A percentile compares a stretch with the other conserved stretches of the same genome.
These are phyloP conservation scores for Schoenoplectus tabernaemontani DNA, from an alignment of 202 grass and related monocot genomes.

Conservation along the genomic window DNA sequence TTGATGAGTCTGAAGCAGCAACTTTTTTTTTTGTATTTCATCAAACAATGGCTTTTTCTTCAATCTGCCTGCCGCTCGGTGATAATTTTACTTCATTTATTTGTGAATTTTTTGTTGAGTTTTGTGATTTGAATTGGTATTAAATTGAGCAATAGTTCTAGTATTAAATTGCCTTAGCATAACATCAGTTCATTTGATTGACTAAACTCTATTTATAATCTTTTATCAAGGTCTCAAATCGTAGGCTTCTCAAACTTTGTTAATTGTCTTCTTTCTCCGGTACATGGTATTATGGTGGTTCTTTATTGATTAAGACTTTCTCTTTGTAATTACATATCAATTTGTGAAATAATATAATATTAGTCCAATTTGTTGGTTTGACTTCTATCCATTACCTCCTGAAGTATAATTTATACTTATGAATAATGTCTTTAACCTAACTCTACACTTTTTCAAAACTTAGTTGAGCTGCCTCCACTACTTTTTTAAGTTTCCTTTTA, in stretches of 20 bases:
- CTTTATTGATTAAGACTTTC: not conserved
- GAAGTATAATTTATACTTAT: not conserved
- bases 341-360: not conserved
- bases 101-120: not conserved
- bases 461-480: constrained; percentile 21
- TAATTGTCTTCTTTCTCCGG: not conserved
- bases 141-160: not conserved
- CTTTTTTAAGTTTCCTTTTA: not conserved
- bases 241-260: not conserved
- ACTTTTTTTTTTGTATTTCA: not conserved
- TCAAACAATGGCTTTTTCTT: not conserved
- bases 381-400: not conserved
- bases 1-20: too few species aligned
- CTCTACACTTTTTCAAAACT: constrained; percentile 8
- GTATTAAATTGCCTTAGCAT: not conserved
- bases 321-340: not conserved
- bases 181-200: not conserved
- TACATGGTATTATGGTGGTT: not conserved
- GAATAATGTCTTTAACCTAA: constrained; percentile 14
- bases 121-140: not conserved
- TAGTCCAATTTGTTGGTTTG: not conserved
- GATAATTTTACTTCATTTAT: too few species aligned
- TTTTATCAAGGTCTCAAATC: not conserved
- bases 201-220: not conserved
- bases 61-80: not conserved